Evolutionary conservation across 768 basidiomycete genomes (phyloP).

Genomic region (Kwoniella sp.): DNA sequence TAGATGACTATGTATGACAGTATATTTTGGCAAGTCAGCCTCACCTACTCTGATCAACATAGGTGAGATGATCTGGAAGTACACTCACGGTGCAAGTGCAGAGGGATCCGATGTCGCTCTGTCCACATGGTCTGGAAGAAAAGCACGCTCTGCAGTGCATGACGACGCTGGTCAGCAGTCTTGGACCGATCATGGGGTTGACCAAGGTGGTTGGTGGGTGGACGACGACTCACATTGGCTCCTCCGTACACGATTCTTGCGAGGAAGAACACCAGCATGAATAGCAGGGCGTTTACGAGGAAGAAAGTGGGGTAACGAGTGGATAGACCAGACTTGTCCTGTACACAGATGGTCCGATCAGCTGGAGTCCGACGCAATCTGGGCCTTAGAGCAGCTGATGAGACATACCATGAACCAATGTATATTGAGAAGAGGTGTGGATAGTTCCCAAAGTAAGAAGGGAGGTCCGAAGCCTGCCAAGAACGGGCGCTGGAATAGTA

Average conservation of each 20-base stretch:
- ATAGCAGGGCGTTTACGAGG: slow-evolving; percentile 69
- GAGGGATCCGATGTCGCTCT: slow-evolving; percentile 64
- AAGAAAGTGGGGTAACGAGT: slow-evolving; percentile 70
- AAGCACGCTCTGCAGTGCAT: slow-evolving; percentile 63
- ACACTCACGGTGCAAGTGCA: slow-evolving; percentile 31
- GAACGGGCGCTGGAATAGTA: slow-evolving; percentile 64
- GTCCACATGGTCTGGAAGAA: slow-evolving; percentile 67
- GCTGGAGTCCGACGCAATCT: neutral
- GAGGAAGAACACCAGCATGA: slow-evolving; percentile 70
- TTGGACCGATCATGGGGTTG: neutral
- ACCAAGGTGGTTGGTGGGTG: neutral
- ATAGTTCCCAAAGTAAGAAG: slow-evolving; percentile 82
- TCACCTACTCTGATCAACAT: no score
- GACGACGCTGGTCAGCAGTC: neutral
- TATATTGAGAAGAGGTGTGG: slow-evolving; percentile 81
- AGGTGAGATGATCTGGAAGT: no score
- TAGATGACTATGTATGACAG: slow-evolving; percentile 59
- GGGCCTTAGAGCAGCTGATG: neutral
- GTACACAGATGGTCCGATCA: neutral
- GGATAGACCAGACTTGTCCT: slow-evolving; percentile 61
- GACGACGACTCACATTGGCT: slow-evolving; percentile 45
- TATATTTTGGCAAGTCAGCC: neutral
- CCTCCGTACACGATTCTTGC: slow-evolving; percentile 73
- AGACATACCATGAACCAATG: slow-evolving; percentile 67
- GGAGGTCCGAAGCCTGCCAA: slow-evolving; percentile 75